Evolutionary conservation across 148 eudicot species (phyloP), one percentile per base, ranked within the genome.

Genomic region (Fagopyrum esculentum): DNA sequence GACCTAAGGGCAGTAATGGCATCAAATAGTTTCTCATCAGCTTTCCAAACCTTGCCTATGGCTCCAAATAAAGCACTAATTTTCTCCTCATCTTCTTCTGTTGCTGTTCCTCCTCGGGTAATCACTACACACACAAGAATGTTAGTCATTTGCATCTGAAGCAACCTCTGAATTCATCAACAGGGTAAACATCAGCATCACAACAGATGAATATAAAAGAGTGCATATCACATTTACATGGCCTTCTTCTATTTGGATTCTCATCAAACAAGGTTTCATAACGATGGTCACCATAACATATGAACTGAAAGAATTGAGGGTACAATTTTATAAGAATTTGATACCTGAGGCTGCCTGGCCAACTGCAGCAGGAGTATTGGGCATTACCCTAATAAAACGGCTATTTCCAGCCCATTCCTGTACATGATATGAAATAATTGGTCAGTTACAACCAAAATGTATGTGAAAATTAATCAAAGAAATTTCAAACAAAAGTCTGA

Each of bases 331-430:
- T 59, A 59, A 59, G 35, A 59, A 26, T 59, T 35, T 59, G 9
- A 45, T 85, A 95, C 98, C 98, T 69, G 97, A 89, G 56, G 97
- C 91, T 15, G 96, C 99, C 79, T 84, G 73, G 45, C 98, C 97
- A 77, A 95, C 93, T 73, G 97, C 97, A 80, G 99, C 92, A 69
- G 98, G 99, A 66, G 99, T 95, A 75, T 92, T 95, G 59, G 99
- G 94, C 91, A 95, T 95, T 49, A 95, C 99, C 79, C 98, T 87
- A 51, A 89, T 84, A 79, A 95, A 90, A 72, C 99, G 92, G 78
- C 84, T 77, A 19, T 86, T 88, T 56, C 97, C 93, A 4, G 98
- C 88, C 99, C 99, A 95, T 56, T 92, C 98, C 99, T 95, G 73
- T 10, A 49, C 69, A 78, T 60, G 29, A 70, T 44, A 30, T 69